Evolutionary conservation across 1,284 basidiomycete genomes (phyloP).

Genomic region (Sphagnurus paluster): DNA sequence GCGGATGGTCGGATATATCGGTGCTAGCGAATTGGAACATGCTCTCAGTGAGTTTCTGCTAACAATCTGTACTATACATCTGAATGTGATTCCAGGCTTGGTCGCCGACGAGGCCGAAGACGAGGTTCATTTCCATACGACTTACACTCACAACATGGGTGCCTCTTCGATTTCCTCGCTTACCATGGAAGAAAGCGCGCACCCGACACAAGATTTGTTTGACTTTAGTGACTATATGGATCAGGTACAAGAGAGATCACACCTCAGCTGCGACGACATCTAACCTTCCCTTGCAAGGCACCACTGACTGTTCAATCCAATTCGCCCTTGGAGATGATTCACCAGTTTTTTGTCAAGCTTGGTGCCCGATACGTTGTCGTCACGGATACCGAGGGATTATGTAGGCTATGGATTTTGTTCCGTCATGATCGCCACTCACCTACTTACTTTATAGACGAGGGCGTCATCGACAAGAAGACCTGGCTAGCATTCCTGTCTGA

Average conservation of each 20-base stretch:
- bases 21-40: conserved; percentile 91
- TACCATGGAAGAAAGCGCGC: conserved; percentile 38
- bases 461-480: conserved; percentile 90
- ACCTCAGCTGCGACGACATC: neutral
- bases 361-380: conserved; percentile 90
- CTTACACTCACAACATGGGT: conserved; percentile 42
- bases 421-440: conserved; percentile 7
- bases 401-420: conserved; percentile 43
- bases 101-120: conserved; percentile 75
- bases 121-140: conserved; percentile 62
- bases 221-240: conserved; percentile 92
- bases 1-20: conserved; percentile 90
- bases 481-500: conserved; percentile 84
- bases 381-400: conserved; percentile 80
- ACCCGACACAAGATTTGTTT: conserved; percentile 57
- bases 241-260: conserved; percentile 54
- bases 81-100: conserved; percentile 59
- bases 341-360: conserved; percentile 90
- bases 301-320: conserved; percentile 83
- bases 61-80: conserved; percentile 5
- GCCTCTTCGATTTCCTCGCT: conserved; percentile 65
- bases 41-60: conserved; percentile 68
- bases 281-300: conserved; percentile 48
- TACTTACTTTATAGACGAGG: conserved; percentile 62
- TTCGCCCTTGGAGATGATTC: conserved; percentile 86